phyloP scores from a whole-genome alignment of 2,329 filamentous ascomycete genomes.

The Pseudogymnoascus sp. region DNA sequence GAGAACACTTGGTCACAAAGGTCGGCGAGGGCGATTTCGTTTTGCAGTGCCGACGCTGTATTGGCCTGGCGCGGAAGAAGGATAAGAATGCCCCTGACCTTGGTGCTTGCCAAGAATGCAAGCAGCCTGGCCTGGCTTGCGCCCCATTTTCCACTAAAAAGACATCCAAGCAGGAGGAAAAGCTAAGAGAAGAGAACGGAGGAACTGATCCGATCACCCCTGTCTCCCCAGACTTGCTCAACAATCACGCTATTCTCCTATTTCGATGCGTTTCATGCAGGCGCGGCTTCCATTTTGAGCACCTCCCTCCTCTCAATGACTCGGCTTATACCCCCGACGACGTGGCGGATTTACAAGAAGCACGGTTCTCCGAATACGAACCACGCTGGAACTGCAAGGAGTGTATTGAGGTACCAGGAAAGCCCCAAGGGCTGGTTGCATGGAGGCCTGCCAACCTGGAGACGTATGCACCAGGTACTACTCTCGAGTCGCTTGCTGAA shows the following conservation, averaged over 20 bases:
- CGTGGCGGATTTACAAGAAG: slow-evolving; percentile 45
- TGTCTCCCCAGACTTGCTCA: slow-evolving; percentile 57
- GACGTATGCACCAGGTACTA: slow-evolving; percentile 45
- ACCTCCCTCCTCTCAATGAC: slow-evolving; percentile 51
- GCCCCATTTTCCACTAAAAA: slow-evolving; percentile 65
- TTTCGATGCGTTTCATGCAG: slow-evolving; percentile 77
- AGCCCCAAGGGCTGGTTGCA: slow-evolving; percentile 73
- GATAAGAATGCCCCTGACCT: slow-evolving; percentile 64
- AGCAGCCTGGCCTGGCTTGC: slow-evolving; percentile 59
- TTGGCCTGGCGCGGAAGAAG: slow-evolving; percentile 61
- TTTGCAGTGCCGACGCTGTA: slow-evolving; percentile 81
- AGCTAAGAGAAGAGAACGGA: slow-evolving; percentile 68
- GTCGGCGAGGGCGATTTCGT: slow-evolving; percentile 70
- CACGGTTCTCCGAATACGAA: slow-evolving; percentile 66
- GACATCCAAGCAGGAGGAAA: slow-evolving; percentile 74
- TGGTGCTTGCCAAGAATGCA: slow-evolving; percentile 66
- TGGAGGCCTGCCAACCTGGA: slow-evolving; percentile 69
- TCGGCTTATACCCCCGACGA: slow-evolving; percentile 31
- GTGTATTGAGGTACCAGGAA: slow-evolving; percentile 57
- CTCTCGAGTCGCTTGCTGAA: slow-evolving; percentile 53
- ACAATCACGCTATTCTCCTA: slow-evolving; percentile 69
- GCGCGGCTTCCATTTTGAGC: slow-evolving; percentile 75
- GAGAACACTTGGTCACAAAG: slow-evolving; percentile 91
- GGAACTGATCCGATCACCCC: slow-evolving; percentile 68
- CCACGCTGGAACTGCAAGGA: slow-evolving; percentile 73